Conservation (phyloP, 2,329 filamentous ascomycete genomes). For the Albifimbria verrucaria region DNA sequence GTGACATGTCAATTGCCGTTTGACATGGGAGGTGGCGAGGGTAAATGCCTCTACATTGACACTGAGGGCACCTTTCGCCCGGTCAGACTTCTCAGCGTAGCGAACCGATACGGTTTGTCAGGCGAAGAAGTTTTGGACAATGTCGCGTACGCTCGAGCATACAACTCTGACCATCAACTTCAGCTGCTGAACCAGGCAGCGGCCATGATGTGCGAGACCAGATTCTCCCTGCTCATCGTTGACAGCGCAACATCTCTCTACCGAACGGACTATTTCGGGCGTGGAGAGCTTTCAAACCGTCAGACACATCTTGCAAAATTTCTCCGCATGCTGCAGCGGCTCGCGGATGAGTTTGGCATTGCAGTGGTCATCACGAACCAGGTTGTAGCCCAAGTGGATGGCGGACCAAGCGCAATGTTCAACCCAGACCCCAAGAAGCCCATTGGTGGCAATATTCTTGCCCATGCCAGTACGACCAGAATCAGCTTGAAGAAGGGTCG, state of each 20-base stretch:
- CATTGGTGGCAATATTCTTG: slow-evolving; percentile 98
- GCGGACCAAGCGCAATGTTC: slow-evolving; percentile 95
- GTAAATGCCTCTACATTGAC: slow-evolving; percentile 97
- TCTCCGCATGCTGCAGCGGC: slow-evolving; percentile 76
- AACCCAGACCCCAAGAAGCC: slow-evolving; percentile 99
- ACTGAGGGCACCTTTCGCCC: slow-evolving; percentile 97
- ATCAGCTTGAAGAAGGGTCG: slow-evolving; percentile 94
- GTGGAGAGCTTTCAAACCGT: slow-evolving; percentile 90
- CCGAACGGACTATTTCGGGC: slow-evolving; percentile 93
- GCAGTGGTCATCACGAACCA: slow-evolving; percentile 99
- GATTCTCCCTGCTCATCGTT: slow-evolving; percentile 92
- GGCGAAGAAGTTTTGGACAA: slow-evolving; percentile 98
- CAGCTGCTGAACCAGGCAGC: slow-evolving; percentile 92
- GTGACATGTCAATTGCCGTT: slow-evolving; percentile 97
- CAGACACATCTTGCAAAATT: slow-evolving; percentile 89
- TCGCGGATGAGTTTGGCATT: slow-evolving; percentile 85
- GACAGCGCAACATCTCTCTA: slow-evolving; percentile 96
- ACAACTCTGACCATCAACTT: slow-evolving; percentile 97
- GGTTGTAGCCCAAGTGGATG: slow-evolving; percentile 96
- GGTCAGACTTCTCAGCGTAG: slow-evolving; percentile 84
- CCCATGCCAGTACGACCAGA: slow-evolving; percentile 92
- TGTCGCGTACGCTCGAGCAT: slow-evolving; percentile 94
- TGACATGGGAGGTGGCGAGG: slow-evolving; percentile 97
- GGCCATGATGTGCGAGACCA: slow-evolving; percentile 98
- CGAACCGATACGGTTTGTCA: slow-evolving; percentile 88